Evolutionary conservation across 306 rosid species (phyloP), one percentile per base, ranked within the genome.

Genomic region (Quercus suber): DNA sequence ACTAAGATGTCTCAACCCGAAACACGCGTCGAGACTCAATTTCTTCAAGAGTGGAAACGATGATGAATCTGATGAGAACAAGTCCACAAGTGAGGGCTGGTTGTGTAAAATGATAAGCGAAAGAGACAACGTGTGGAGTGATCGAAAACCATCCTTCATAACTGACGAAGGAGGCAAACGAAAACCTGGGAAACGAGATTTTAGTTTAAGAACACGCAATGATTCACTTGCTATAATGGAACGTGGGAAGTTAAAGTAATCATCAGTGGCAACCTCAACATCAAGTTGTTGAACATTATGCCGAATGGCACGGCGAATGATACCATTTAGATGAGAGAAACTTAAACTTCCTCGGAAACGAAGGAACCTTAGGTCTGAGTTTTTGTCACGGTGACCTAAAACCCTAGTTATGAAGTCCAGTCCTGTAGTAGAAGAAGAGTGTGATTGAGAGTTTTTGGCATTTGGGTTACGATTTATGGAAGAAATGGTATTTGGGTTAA

Each of bases 171-270:
- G 98, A 2, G 97, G 97, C 30, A 94, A 74, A 2, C 92, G 89
- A 81, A 94, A 92, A 7, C 97, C 96, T 0, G 83, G 87, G 17
- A 63, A 55, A 12, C 74, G 74, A 0, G 97, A 94, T 74, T 80
- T 89, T 31, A 94, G 15, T 45, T 77, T 85, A 49, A 94, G 86
- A 15, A 79, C 79, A 28, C 73, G 85, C 0, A 94, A 49, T 1
- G 91, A 80, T 10, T 89, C 87, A 31, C 92, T 88, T 5, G 83
- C 75, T 25, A 92, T 75, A 3, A 94, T 81, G 49, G 90, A 85
- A 15, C 97, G 86, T 0, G 98, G 98, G 59, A 94, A 88, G 65
- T 90, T 94, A 79, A 92, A 89, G 78, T 87, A 86, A 68, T 90
- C 96, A 12, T 87, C 84, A 0, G 91, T 82, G 20, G 82, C 43